Conservation (phyloP, 306 rosid species). For the Vicia faba region DNA sequence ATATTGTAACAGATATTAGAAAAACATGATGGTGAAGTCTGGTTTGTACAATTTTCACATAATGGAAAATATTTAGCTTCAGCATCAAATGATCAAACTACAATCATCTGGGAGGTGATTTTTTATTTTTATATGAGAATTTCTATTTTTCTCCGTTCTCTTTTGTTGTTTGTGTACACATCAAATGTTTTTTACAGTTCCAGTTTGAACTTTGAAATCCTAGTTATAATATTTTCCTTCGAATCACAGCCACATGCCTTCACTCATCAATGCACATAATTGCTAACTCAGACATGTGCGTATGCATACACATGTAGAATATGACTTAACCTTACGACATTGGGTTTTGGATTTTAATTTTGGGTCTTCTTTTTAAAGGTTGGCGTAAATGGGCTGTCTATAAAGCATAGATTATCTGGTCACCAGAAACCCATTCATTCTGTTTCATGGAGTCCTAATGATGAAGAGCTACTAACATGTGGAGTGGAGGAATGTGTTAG, state of each 20-base stretch:
- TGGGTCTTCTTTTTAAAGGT: conserved; percentile 52
- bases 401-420: conserved; percentile 81
- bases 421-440: conserved; percentile 80
- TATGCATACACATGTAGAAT: background rate
- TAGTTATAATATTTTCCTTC: conserved; percentile 1
- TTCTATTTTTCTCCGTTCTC: conserved; percentile 19
- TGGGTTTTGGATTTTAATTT: conserved; percentile 15
- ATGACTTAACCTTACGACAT: background rate
- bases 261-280: conserved; percentile 24
- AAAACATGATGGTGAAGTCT: conserved; percentile 83
- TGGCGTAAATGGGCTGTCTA: conserved; percentile 52
- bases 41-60: conserved; percentile 94
- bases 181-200: conserved; percentile 23
- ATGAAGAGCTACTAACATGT: conserved; percentile 85
- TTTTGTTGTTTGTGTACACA: background rate
- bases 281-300: background rate
- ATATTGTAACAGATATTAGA: conserved; percentile 62
- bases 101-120: conserved; percentile 96
- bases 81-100: conserved; percentile 80
- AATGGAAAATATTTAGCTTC: conserved; percentile 91
- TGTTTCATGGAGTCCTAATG: conserved; percentile 94
- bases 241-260: conserved; percentile 8
- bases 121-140: conserved; percentile 26
- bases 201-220: conserved; percentile 20
- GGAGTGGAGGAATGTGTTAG: conserved; percentile 88